Evolutionary conservation across 1,139 yeast species (phyloP), one percentile per base, ranked within the genome.

Genomic region (Taiozyma sp.): DNA sequence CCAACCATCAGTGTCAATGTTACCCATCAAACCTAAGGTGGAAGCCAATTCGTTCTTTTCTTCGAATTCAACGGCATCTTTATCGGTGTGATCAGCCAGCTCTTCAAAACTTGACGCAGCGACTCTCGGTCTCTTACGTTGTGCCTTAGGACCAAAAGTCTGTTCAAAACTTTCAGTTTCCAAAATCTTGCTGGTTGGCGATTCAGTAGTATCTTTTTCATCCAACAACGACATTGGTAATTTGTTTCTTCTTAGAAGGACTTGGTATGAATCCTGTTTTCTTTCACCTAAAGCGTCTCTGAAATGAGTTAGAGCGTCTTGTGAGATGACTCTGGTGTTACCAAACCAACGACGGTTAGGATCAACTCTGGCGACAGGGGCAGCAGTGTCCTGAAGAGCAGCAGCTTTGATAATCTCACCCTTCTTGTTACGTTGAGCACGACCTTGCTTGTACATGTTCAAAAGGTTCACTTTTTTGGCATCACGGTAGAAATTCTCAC

Each of bases 341-440:
- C 97, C 97, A 67, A 93, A 95, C 99, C 99, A 93, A 65, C 93
- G 83, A 67, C 96, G 81, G 69, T 93, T 92, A 6, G 99, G 99
- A 66, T 90, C 97, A 45, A 93, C 96, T 59, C 99, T 78, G 1
- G 98, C 99, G 57, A 78, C 82, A 22, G 98, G 98, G 36, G 89
- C 78, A 58, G 91, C 95, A 4, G 91, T 83, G 59, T 89, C 85
- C 69, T 93, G 99, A 55, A 92, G 80, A 40, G 83, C 85, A 22
- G 98, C 98, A 45, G 96, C 97, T 65, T 81, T 78, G 49, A 90
- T 78, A 53, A 92, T 79, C 43, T 91, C 97, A 64, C 99, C 99
- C 55, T 80, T 78, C 49, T 91, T 90, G 68, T 91, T 90, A 60
- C 96, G 80, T 48, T 80, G 82, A 41, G 97, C 96, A 61, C 88